phyloP scores from a whole-genome alignment of 768 basidiomycete species.

The Boletus reticulatus region DNA sequence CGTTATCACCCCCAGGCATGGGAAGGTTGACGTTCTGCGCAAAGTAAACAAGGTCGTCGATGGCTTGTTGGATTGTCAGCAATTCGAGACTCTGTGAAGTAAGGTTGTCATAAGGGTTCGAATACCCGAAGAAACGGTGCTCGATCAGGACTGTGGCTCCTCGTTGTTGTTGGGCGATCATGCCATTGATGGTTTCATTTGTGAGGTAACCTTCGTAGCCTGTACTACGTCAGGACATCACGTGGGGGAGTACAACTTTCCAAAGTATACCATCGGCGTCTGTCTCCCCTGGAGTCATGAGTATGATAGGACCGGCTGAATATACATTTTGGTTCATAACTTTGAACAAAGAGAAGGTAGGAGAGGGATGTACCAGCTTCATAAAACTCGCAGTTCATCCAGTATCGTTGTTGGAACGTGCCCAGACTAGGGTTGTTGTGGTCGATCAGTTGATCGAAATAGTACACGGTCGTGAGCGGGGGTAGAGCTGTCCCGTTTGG shows the following conservation, averaged over 20 bases:
- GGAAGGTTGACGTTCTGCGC: constrained; percentile 63
- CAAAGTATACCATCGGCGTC: constrained; percentile 42
- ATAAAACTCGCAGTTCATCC: constrained; percentile 67
- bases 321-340: neutral
- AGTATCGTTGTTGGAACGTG: constrained; percentile 79
- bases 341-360: neutral
- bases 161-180: constrained; percentile 62
- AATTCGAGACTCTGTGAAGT: constrained; percentile 52
- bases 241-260: neutral
- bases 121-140: constrained; percentile 75
- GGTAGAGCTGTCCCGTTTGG: constrained; percentile 27
- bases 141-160: constrained; percentile 65
- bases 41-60: constrained; percentile 72
- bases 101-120: constrained; percentile 65
- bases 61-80: constrained; percentile 72
- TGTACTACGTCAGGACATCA: constrained; percentile 1
- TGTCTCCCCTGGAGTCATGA: constrained; percentile 59
- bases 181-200: constrained; percentile 60
- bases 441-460: constrained; percentile 37
- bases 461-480: constrained; percentile 26
- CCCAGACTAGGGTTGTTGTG: constrained; percentile 59
- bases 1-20: constrained; percentile 60
- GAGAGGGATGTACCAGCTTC: constrained; percentile 38
- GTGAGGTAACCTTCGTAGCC: constrained; percentile 53
- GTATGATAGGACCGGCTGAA: constrained; percentile 26